Evolutionary conservation across 176 grass and related monocot species (phyloP).

Genomic region (Avena eriantha): DNA sequence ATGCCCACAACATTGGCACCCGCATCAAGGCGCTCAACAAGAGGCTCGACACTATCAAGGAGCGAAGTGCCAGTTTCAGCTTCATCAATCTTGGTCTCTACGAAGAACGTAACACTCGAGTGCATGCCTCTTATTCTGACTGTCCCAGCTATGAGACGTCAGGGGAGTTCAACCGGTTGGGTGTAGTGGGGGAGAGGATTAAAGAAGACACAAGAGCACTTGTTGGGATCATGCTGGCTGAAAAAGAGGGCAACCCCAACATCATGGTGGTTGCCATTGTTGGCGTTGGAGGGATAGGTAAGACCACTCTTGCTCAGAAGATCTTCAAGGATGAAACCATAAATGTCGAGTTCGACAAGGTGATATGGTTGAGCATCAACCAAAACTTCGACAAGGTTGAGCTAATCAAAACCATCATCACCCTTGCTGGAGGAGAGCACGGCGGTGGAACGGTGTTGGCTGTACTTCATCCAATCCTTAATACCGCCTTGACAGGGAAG

Average conservation of each 20-base stretch:
- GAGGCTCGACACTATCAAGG: background rate
- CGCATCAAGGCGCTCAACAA: slow-evolving; percentile 24
- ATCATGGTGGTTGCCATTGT: slow-evolving; percentile 23
- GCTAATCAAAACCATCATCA: background rate
- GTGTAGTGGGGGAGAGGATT: slow-evolving; percentile 8
- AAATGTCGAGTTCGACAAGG: background rate
- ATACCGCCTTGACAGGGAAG: background rate
- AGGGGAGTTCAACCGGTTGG: background rate
- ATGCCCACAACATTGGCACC: slow-evolving; percentile 4
- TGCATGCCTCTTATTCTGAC: background rate
- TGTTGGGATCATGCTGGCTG: background rate
- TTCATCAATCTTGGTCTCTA: background rate
- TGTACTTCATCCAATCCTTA: background rate
- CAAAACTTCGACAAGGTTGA: background rate
- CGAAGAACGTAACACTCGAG: background rate
- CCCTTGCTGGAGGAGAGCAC: background rate
- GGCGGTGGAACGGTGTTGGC: background rate
- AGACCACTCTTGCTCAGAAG: slow-evolving; percentile 48
- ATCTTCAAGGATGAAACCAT: slow-evolving; percentile 26
- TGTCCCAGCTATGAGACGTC: background rate
- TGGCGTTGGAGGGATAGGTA: slow-evolving; percentile 48
- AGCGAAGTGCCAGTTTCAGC: background rate
- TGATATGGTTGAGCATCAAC: slow-evolving; percentile 41
- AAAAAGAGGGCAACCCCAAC: background rate
- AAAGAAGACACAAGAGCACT: slow-evolving; percentile 14